Conservation (phyloP, 2,329 filamentous ascomycete genomes). For the Mollisia scopiformis region DNA sequence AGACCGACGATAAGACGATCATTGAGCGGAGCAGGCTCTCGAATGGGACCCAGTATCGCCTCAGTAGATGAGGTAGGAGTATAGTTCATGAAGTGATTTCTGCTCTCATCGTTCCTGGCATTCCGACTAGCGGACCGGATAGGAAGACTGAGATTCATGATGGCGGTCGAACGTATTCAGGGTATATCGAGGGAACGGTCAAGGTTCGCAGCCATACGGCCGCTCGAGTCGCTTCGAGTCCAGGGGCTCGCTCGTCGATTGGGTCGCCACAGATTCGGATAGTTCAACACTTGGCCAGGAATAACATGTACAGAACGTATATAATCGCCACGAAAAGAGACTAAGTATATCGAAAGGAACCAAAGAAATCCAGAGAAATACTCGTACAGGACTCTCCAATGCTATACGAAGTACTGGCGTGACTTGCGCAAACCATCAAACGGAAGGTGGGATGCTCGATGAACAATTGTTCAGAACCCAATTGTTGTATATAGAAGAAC, state of each 20-base stretch:
- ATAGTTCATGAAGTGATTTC: conserved; percentile 41
- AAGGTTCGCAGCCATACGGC: conserved; percentile 16
- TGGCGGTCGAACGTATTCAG: conserved; percentile 10
- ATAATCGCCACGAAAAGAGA: not conserved
- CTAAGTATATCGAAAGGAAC: too few relatives aligned
- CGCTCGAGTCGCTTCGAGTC: conserved; percentile 4
- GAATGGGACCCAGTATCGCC: conserved; percentile 63
- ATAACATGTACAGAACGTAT: not conserved
- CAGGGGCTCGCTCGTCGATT: conserved; percentile 9
- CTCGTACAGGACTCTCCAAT: not conserved
- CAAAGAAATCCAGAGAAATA: too few relatives aligned
- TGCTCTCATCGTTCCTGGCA: conserved; percentile 35
- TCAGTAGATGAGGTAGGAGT: conserved; percentile 60
- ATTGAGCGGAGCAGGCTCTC: conserved; percentile 53
- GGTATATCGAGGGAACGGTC: not conserved
- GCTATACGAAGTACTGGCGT: not conserved
- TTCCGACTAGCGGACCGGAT: conserved; percentile 29
- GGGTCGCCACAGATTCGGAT: conserved; percentile 3
- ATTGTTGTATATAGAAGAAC: conserved; percentile 10
- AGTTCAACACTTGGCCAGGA: not conserved
- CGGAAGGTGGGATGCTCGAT: not conserved
- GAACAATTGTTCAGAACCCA: conserved; percentile 5
- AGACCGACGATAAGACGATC: conserved; percentile 77
- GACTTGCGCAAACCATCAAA: not conserved
- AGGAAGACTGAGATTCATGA: conserved; percentile 38